These are phyloP conservation scores for Malassezia vespertilionis DNA, from an alignment of 1,284 basidiomycete species.

Conservation along the genomic window DNA sequence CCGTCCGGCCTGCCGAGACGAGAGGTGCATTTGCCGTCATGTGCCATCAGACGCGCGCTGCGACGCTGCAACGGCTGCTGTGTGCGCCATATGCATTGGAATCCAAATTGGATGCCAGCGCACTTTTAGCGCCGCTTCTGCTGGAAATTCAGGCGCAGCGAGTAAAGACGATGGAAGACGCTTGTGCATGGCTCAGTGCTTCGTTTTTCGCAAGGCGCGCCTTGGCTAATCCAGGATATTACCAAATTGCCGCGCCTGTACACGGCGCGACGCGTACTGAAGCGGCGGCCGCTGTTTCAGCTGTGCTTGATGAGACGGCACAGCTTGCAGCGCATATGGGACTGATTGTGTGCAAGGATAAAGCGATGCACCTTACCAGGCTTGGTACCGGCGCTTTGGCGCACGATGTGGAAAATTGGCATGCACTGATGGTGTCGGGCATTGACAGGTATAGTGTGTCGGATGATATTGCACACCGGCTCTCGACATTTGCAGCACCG, in stretches of 20 bases:
- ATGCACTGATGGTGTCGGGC: no score
- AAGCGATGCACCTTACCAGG: neutral
- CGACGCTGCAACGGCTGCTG: constrained; percentile 64
- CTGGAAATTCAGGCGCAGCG: constrained; percentile 9
- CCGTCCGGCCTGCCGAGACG: constrained; percentile 55
- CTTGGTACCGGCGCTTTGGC: neutral
- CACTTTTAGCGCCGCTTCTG: constrained; percentile 26
- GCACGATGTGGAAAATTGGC: no score
- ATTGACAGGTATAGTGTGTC: no score
- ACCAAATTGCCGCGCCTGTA: constrained; percentile 52
- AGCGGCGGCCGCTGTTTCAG: constrained; percentile 19
- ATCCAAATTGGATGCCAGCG: constrained; percentile 57
- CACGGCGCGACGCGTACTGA: constrained; percentile 22
- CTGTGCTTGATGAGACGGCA: constrained; percentile 13
- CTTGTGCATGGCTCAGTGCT: constrained; percentile 68
- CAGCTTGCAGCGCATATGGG: no score
- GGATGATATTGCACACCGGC: no score
- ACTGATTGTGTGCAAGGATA: neutral
- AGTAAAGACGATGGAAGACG: constrained; percentile 54
- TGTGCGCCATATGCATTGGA: constrained; percentile 79
- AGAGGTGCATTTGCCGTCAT: constrained; percentile 57
- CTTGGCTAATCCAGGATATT: constrained; percentile 73
- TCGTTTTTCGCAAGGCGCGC: constrained; percentile 68
- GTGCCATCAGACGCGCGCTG: constrained; percentile 78
- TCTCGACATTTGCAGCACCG: neutral